A percentile compares a stretch with the other conserved stretches of the same genome.
phyloP scores from a whole-genome alignment of 1,139 yeast species.

The Spathaspora sp. region DNA sequence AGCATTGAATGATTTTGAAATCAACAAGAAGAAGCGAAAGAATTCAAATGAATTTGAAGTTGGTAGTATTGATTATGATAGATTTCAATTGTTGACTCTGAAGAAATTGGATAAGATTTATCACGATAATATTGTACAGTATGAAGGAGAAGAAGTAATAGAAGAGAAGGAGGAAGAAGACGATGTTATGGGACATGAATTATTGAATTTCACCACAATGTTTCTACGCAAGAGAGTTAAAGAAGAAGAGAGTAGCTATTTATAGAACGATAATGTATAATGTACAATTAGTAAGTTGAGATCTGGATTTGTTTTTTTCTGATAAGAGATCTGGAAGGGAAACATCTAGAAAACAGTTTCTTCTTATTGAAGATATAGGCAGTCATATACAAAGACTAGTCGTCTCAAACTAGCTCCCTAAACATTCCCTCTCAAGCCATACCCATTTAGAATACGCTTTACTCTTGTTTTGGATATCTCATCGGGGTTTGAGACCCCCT shows the following conservation, averaged over 20 bases:
- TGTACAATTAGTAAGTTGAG: not conserved
- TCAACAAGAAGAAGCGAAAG: not conserved
- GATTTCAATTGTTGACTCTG: constrained; percentile 25
- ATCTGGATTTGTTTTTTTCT: not conserved
- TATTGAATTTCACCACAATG: constrained; percentile 28
- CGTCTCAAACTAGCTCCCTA: too few species aligned
- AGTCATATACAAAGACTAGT: too few species aligned
- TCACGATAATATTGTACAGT: constrained; percentile 14
- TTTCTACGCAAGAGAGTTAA: constrained; percentile 33
- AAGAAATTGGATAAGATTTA: constrained; percentile 26
- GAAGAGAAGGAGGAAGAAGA: constrained; percentile 15
- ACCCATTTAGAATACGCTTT: too few species aligned
- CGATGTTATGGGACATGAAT: constrained; percentile 20
- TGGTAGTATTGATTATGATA: constrained; percentile 22
- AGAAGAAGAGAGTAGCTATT: constrained; percentile 14
- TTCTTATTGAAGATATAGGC: too few species aligned
- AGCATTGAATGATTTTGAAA: not conserved
- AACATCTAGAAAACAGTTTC: too few species aligned
- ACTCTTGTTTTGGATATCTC: not conserved
- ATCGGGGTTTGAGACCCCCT: not conserved
- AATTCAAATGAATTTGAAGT: not conserved
- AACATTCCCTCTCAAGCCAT: too few species aligned
- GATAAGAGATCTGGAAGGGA: not conserved
- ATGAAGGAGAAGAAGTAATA: constrained; percentile 10
- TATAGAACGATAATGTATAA: not conserved